Conservation (phyloP, 176 grass and related monocot genomes). For the Carex myosuroides region DNA sequence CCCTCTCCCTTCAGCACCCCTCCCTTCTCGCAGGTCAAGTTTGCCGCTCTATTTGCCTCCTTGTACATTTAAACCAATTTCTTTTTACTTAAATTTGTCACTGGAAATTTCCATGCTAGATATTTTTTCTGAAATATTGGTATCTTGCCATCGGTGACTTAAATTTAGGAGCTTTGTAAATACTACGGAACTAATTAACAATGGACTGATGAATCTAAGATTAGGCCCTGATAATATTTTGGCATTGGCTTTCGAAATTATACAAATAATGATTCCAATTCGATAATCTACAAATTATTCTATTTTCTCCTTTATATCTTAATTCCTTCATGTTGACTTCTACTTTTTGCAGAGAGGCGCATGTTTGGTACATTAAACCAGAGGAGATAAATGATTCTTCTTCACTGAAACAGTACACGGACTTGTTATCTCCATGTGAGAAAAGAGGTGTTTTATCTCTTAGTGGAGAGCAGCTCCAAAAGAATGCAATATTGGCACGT, state of each 20-base stretch:
- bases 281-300: background rate
- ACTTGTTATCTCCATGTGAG: slow-evolving; percentile 67
- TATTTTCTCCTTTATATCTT: background rate
- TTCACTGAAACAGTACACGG: slow-evolving; percentile 63
- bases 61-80: background rate
- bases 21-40: slow-evolving; percentile 46
- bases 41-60: background rate
- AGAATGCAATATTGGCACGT: slow-evolving; percentile 58
- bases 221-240: background rate
- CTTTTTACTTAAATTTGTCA: background rate
- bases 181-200: background rate
- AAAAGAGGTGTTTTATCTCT: slow-evolving; percentile 48
- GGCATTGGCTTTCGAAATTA: background rate
- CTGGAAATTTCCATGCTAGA: background rate
- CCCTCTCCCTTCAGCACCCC: slow-evolving; percentile 27
- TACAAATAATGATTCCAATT: background rate
- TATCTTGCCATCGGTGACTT: background rate
- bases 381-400: slow-evolving; percentile 59
- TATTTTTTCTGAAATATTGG: background rate
- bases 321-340: background rate
- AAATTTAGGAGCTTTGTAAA: background rate
- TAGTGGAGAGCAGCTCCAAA: slow-evolving; percentile 42
- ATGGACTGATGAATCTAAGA: background rate
- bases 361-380: slow-evolving; percentile 85
- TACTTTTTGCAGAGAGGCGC: slow-evolving; percentile 45